Evolutionary conservation across 1,284 basidiomycete genomes (phyloP), one percentile per base, ranked within the genome.

Genomic region (Mrakiaceae sp.): DNA sequence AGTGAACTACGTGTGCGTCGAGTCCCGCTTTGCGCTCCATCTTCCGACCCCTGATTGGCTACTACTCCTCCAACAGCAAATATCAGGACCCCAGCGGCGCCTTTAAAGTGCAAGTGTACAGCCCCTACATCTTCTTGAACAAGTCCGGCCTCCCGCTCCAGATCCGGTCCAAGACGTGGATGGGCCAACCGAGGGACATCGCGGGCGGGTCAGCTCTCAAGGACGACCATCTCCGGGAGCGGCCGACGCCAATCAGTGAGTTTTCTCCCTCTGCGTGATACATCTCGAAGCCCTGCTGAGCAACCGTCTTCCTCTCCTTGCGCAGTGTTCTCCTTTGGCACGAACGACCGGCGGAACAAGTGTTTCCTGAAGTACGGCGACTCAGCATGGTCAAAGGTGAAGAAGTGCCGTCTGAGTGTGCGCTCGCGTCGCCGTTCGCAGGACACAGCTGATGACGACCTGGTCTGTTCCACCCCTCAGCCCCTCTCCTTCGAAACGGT

Each of bases 41-140:
- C 11, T 3, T 27, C 40, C 67, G 65, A 67, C 58, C 3, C 39
- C 40, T 44, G 27, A 27, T 59, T 16, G n/a, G 47, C 40, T 14
- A 12, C n/a, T 43, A 4, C 48, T 42, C 47, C 10, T 63, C 14
- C 10, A 4, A 43, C 56, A 90, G 87, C 60, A 86, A 86, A 53
- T 91, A 90, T 75, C 85, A 90, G 3, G 84, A 97, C 67, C 90
- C 93, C 10, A 96, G 95, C 3, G 94, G 96, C n/a, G 93, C 95
- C 1, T 96, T 97, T 82, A 95, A 91, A 76, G 90, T 98, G 1
- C 95, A 98, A 75, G 86, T 99, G 62, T 98, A 93, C 74, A 86
- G 85, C 69, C 94, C 96, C 3, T 98, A 89, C 74, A 80, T 98
- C 61, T 79, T 98, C 60, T 78, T 97, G 74, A 99, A 99, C 78